Evolutionary conservation across 345 rosid species (phyloP), one percentile per base, ranked within the genome.

Genomic region (Alliaria petiolata): DNA sequence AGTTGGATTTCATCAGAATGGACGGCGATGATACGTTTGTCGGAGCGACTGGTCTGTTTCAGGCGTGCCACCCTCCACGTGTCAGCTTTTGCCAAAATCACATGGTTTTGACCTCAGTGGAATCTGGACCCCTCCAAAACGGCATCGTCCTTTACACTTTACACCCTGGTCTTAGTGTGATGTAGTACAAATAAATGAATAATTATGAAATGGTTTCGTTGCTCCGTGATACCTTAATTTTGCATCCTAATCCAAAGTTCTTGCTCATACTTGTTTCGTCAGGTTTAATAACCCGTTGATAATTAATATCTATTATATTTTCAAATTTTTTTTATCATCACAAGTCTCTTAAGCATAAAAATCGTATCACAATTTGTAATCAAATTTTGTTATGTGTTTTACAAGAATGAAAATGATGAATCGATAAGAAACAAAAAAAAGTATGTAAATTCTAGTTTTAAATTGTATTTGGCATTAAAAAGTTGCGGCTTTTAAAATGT

Each of bases 1-100:
- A 60, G 51, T 44, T 75, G 62, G 63, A 51, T 5, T 14, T 10
- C n/a, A 58, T 12, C 22, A 0, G 19, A 54, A 69, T 62, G 66
- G 60, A 69, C 79, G 70, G 75, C 36, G 75, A 12, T 11, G 75
- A 62, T 76, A 20, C 20, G 25, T 69, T 62, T 36, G 79, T 46
- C 70, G 60, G 65, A 54, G 54, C 36, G 28, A 39, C 52, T 10
- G 3, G 60, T 61, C 64, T 7, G 45, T 31, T 10, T 74, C 68
- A 68, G 40, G 69, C 68, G 56, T 9, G 56, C 35, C 53, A 8
- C 54, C 46, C 19, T 60, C 45, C 74, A 75, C 75, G 74, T 68
- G 78, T 60, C 63, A 14, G 7, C 19, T 56, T 25, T 38, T 5
- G 40, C 13, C 54, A 66, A 55, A 28, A 9, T 17, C 63, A 50